Evolutionary conservation across 345 rosid genomes (phyloP).

Genomic region (Populus alba): DNA sequence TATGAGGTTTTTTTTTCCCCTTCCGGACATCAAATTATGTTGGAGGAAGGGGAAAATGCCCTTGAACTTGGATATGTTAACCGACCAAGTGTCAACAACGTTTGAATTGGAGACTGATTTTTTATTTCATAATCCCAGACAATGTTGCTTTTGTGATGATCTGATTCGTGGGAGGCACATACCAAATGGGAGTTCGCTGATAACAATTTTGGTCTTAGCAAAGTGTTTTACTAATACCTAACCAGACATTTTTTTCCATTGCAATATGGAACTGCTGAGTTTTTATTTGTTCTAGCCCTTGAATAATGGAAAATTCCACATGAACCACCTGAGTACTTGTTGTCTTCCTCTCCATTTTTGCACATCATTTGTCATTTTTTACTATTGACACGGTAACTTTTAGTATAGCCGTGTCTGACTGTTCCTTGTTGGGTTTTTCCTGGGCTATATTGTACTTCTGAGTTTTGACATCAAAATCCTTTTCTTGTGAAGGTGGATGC

Average conservation of each 20-base stretch:
- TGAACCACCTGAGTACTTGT: background rate
- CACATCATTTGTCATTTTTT: background rate
- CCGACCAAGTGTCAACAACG: background rate
- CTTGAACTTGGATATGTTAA: background rate
- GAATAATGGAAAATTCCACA: background rate
- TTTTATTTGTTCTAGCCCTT: background rate
- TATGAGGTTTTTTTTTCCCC: background rate
- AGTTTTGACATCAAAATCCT: constrained; percentile 2
- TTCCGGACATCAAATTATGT: background rate
- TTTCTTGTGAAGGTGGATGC: constrained; percentile 54
- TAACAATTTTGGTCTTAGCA: constrained; percentile 9
- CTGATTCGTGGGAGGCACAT: constrained; percentile 38
- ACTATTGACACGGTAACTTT: background rate
- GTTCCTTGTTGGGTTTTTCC: background rate
- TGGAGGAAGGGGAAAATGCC: background rate
- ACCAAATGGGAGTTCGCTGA: constrained; percentile 30
- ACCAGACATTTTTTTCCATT: background rate
- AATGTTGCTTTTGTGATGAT: constrained; percentile 26
- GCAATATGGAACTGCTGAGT: background rate
- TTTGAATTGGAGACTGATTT: background rate
- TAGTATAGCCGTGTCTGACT: background rate
- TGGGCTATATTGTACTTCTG: background rate
- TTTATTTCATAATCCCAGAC: constrained; percentile 30
- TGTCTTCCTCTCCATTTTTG: background rate
- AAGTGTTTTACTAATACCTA: constrained; percentile 26